Percentiles rank a stretch among this genome's conserved stretches.
These are phyloP conservation scores for Amoebophrya sp. DNA, from an alignment of 169 alveolate genomes.

Conservation along the genomic window DNA sequence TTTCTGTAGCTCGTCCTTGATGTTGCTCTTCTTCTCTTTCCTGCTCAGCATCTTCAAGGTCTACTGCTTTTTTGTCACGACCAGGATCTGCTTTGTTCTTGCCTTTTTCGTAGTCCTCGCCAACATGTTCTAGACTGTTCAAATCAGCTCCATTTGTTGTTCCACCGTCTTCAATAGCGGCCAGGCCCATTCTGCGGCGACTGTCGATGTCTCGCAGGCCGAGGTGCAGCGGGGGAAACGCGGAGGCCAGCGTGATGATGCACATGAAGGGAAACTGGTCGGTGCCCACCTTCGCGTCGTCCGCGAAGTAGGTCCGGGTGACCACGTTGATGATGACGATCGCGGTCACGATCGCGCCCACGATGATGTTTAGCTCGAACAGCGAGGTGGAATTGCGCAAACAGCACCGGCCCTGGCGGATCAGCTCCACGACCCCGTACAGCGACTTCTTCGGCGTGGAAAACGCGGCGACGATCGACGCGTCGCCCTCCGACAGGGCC, in stretches of 20 bases:
- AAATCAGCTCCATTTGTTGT: too few species aligned
- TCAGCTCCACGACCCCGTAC: background rate
- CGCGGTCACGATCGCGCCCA: background rate
- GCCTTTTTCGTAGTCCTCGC: too few species aligned
- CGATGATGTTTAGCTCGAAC: background rate
- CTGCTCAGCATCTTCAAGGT: too few species aligned
- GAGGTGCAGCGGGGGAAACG: background rate
- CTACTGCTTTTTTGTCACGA: too few species aligned
- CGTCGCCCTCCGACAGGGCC: conserved; percentile 66
- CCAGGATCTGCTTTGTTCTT: too few species aligned
- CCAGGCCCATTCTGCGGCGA: too few species aligned
- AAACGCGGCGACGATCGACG: background rate
- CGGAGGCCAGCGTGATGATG: background rate
- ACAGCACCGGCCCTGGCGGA: conserved; percentile 18
- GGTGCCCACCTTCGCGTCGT: background rate
- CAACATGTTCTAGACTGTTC: too few species aligned
- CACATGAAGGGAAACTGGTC: background rate
- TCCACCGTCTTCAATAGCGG: too few species aligned
- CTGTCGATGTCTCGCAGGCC: too few species aligned
- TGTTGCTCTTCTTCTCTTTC: too few species aligned
- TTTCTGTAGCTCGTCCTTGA: too few species aligned
- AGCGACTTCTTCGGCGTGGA: background rate
- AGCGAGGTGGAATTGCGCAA: background rate
- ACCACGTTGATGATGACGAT: background rate
- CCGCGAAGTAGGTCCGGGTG: background rate